A percentile compares a stretch with the other conserved stretches of the same genome.
phyloP scores from a whole-genome alignment of 148 eudicot genomes.

The Heliamphora exappendiculata region DNA sequence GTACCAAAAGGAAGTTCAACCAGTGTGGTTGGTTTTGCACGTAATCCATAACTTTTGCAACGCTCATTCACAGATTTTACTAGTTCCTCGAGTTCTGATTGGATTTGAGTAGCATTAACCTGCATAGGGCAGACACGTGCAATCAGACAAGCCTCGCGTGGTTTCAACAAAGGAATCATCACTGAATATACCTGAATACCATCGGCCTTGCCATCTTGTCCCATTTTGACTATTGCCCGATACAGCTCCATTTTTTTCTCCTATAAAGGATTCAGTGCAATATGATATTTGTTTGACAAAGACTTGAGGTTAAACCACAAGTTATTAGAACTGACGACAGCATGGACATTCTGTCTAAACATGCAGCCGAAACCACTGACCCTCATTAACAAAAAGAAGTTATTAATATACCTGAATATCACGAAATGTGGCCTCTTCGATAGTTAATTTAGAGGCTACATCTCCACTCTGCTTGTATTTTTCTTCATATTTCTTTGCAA shows the following conservation, averaged over 20 bases:
- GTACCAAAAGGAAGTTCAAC: conserved; percentile 98
- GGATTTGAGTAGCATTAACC: conserved; percentile 63
- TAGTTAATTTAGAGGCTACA: conserved; percentile 85
- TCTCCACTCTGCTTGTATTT: conserved; percentile 84
- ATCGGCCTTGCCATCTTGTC: conserved; percentile 40
- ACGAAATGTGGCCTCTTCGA: conserved; percentile 95
- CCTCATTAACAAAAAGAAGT: conserved; percentile 6
- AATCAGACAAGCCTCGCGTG: conserved; percentile 10
- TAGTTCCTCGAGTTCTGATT: conserved; percentile 69
- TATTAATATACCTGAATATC: conserved; percentile 75
- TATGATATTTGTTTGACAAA: conserved; percentile 1
- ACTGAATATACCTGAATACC: conserved; percentile 28
- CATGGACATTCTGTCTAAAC: not conserved
- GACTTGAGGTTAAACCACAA: not conserved
- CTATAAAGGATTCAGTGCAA: conserved; percentile 21
- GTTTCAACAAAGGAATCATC: conserved; percentile 8
- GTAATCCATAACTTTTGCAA: conserved; percentile 93
- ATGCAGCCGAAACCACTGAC: not conserved
- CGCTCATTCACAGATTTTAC: conserved; percentile 82
- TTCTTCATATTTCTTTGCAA: conserved; percentile 91
- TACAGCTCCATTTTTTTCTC: conserved; percentile 59
- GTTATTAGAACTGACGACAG: not conserved
- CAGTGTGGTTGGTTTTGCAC: conserved; percentile 76
- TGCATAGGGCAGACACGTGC: conserved; percentile 15
- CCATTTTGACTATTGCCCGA: conserved; percentile 45